phyloP scores from a whole-genome alignment of 2,329 filamentous ascomycete genomes.

The Paradendryphiella salina region DNA sequence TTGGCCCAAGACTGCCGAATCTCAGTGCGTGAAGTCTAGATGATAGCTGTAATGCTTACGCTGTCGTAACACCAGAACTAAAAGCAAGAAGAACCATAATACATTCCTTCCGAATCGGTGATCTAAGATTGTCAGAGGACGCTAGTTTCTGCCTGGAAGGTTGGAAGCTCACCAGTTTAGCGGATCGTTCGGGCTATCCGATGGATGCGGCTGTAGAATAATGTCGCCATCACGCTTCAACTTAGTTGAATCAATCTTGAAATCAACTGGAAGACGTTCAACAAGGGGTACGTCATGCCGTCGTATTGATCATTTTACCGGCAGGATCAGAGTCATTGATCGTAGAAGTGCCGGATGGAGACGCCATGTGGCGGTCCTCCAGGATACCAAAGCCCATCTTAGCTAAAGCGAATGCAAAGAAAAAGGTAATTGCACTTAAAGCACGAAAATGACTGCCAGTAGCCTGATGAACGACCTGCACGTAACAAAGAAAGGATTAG shows the following conservation, averaged over 20 bases:
- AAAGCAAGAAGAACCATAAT: constrained; percentile 43
- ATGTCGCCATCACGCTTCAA: constrained; percentile 61
- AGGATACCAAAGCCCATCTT: constrained; percentile 42
- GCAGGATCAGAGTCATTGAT: constrained; percentile 22
- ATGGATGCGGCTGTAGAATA: constrained; percentile 88
- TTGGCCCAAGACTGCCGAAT: constrained; percentile 44
- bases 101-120: constrained; percentile 34
- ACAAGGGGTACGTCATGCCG: not conserved
- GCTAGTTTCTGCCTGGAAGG: not conserved
- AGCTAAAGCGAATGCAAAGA: not conserved
- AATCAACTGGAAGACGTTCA: constrained; percentile 14
- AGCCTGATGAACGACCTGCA: constrained; percentile 17
- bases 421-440: not conserved
- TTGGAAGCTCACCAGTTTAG: constrained; percentile 52
- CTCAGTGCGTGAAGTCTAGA: not conserved
- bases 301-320: constrained; percentile 5
- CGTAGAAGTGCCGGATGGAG: constrained; percentile 38
- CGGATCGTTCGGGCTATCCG: constrained; percentile 87
- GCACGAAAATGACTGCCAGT: constrained; percentile 29
- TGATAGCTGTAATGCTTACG: constrained; percentile 16
- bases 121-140: constrained; percentile 2
- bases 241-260: constrained; percentile 20
- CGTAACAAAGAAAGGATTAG: not conserved
- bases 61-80: constrained; percentile 40
- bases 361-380: constrained; percentile 36